These are phyloP conservation scores for Monosporozyma solicola DNA, from an alignment of 805 yeast species.

Conservation along the genomic window DNA sequence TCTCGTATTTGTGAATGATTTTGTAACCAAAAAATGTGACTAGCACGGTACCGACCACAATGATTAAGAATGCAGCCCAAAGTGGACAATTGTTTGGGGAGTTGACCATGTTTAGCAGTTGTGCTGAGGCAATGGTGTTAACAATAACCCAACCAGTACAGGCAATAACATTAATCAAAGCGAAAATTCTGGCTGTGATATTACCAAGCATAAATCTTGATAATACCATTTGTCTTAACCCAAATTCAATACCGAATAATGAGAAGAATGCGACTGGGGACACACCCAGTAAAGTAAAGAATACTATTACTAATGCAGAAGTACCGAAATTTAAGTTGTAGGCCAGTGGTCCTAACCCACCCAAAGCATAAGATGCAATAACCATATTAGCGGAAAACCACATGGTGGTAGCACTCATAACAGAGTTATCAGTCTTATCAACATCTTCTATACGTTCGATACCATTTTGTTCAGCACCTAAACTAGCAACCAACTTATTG, in stretches of 20 bases:
- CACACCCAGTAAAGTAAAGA: constrained; percentile 67
- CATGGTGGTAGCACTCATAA: constrained; percentile 70
- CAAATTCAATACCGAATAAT: constrained; percentile 71
- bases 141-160: constrained; percentile 96
- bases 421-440: constrained; percentile 59
- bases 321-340: constrained; percentile 70
- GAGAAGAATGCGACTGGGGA: constrained; percentile 78
- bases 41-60: constrained; percentile 56
- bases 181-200: constrained; percentile 63
- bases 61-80: constrained; percentile 81
- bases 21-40: constrained; percentile 84
- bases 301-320: constrained; percentile 53
- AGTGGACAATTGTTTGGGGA: constrained; percentile 54
- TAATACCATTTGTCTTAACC: constrained; percentile 80
- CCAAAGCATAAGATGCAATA: constrained; percentile 74
- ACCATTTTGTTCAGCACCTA: constrained; percentile 57
- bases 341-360: constrained; percentile 57
- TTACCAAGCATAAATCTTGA: constrained; percentile 75
- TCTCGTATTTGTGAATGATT: constrained; percentile 73
- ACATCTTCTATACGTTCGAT: constrained; percentile 73
- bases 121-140: constrained; percentile 84
- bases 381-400: constrained; percentile 90
- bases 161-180: constrained; percentile 68
- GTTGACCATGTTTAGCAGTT: constrained; percentile 69
- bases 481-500: constrained; percentile 17